Conservation (phyloP, 2,329 filamentous ascomycete species). For the Penicillium rolfsii region DNA sequence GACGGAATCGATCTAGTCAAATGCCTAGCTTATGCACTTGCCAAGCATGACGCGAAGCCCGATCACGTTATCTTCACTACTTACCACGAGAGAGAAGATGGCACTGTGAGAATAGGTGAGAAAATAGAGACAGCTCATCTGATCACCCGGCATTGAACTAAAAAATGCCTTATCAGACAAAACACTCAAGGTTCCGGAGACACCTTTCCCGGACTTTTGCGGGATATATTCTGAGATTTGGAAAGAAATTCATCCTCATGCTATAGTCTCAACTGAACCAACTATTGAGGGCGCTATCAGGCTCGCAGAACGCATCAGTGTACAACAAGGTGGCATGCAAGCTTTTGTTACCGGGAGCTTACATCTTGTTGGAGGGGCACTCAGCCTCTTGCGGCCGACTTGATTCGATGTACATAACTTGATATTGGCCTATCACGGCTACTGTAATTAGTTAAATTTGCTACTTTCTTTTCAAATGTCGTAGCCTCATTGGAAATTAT, state of each 20-base stretch:
- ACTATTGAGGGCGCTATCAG: neutral
- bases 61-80: slow-evolving; percentile 4
- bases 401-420: too few species aligned
- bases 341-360: neutral
- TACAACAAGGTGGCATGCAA: neutral
- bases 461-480: too few species aligned
- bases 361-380: slow-evolving; percentile 1
- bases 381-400: neutral
- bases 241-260: neutral
- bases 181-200: neutral
- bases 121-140: neutral
- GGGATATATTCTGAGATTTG: neutral
- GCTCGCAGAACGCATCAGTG: neutral
- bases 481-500: too few species aligned
- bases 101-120: neutral
- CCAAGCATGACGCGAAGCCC: neutral
- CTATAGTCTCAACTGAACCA: neutral
- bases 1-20: neutral
- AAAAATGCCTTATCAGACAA: neutral
- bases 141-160: neutral
- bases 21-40: neutral
- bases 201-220: neutral
- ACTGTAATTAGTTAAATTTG: too few species aligned
- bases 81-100: slow-evolving; percentile 1
- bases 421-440: too few species aligned